Base-by-base conservation (phyloP, 352 stramenopile species). In the Pythium brachiatum region DNA sequence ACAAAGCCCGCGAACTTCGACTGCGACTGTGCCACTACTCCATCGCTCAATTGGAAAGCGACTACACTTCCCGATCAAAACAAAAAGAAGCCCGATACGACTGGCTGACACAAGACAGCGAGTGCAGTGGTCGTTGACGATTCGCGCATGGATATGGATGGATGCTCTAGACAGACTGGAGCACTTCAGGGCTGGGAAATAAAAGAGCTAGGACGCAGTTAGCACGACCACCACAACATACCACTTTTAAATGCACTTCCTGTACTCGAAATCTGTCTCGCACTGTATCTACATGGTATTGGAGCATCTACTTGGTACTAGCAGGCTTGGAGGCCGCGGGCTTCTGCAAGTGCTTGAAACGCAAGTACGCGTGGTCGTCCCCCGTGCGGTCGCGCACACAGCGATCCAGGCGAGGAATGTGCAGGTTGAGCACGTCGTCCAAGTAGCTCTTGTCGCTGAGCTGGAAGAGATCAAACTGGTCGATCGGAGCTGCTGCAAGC, bases 281-380 rank as follows among this genome's bases (percentile, higher is more conserved):
- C 29, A 34, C 29, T 48, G 41, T 27, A 48, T 48, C 41, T 48
- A 48, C 41, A 48, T 48, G 16, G 34, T 32, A 20, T 20, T 3
- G 27, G 3, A 27, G n/a, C 12, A 34, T 39, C 32, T 58, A 67
- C 57, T 47, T 62, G 32, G 26, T 52, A n/a, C n/a, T n/a, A n/a
- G n/a, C n/a, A 27, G 26, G 31, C 44, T 58, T 64, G 26, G 58
- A 68, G 51, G 66, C 57, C 68, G 64, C 62, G n/a, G 76, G 66
- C 29, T 79, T 83, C 36, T 79, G 66, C 39, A 85, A 62, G 52
- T 94, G 82, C 69, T 95, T 93, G 61, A 92, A 95, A 23, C 82
- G 83, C 47, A 95, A 63, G 54, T 91, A 93, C n/a, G 82, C 82
- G 53, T 92, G 80, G 62, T 95, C 84, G 46, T 94, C 82, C 15